phyloP scores from a whole-genome alignment of 257 asterid genomes.

The Scutellaria barbata region DNA sequence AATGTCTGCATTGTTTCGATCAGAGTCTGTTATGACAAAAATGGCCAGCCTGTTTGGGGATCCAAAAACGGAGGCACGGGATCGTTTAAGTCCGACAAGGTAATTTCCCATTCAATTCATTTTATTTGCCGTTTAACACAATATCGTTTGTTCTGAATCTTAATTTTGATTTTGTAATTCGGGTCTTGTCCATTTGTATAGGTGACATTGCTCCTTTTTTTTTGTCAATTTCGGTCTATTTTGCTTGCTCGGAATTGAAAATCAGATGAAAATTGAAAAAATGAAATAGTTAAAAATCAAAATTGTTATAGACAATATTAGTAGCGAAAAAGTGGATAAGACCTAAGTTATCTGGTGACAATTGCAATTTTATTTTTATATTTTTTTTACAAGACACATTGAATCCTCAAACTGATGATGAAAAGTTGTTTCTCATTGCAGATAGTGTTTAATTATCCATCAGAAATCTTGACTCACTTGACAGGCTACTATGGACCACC shows the following conservation, averaged over 20 bases:
- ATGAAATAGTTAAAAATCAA: no score
- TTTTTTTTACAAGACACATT: no score
- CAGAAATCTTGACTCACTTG: constrained; percentile 70
- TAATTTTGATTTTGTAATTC: no score
- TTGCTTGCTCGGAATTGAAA: no score
- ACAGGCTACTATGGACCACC: constrained; percentile 71
- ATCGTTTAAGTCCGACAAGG: constrained; percentile 65
- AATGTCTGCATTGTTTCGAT: constrained; percentile 64
- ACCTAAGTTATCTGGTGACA: neutral
- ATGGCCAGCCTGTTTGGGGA: constrained; percentile 72
- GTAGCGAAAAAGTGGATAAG: no score
- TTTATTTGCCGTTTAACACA: no score
- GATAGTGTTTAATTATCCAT: constrained; percentile 70
- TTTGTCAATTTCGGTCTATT: no score
- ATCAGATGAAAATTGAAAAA: no score
- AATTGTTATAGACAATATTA: no score
- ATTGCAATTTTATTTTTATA: neutral
- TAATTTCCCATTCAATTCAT: constrained; percentile 22
- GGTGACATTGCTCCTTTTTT: no score
- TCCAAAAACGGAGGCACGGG: constrained; percentile 80
- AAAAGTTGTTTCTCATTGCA: constrained; percentile 33
- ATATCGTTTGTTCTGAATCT: no score
- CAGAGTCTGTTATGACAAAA: constrained; percentile 62
- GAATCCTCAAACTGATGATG: neutral
- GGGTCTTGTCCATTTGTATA: no score